Percentiles rank a stretch among this genome's conserved stretches.
Evolutionary conservation across 1,284 basidiomycete species (phyloP).

Genomic region (Ustilago xerochloae): DNA sequence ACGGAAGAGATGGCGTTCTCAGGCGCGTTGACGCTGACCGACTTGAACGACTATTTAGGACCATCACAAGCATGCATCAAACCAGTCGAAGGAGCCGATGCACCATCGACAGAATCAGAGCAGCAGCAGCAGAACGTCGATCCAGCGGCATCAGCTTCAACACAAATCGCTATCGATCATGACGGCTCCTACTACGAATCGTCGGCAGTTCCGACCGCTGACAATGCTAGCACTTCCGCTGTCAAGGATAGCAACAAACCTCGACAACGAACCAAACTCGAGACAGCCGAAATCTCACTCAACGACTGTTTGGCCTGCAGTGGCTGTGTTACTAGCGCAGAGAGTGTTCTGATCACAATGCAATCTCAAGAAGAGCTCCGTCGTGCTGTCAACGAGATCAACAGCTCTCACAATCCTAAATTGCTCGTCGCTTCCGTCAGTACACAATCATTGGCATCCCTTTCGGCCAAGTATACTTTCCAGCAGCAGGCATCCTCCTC

Average conservation of each 20-base stretch:
- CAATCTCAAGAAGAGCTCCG: constrained; percentile 94
- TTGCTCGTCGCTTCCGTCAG: constrained; percentile 70
- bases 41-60: constrained; percentile 97
- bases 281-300: constrained; percentile 85
- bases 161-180: constrained; percentile 87
- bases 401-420: constrained; percentile 3
- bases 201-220: constrained; percentile 9
- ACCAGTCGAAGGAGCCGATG: constrained; percentile 74
- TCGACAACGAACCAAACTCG: constrained; percentile 57
- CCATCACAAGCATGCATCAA: constrained; percentile 98
- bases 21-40: constrained; percentile 82
- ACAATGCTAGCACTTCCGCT: not conserved
- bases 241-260: constrained; percentile 55
- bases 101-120: constrained; percentile 43
- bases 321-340: constrained; percentile 97
- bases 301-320: constrained; percentile 96
- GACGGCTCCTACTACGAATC: constrained; percentile 81
- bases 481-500: constrained; percentile 17
- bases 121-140: constrained; percentile 37
- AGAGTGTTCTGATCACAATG: constrained; percentile 95
- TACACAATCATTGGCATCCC: constrained; percentile 90
- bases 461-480: constrained; percentile 66
- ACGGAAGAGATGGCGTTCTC: constrained; percentile 81
- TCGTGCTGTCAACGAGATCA: constrained; percentile 58
- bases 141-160: constrained; percentile 71